Conservation (phyloP, 2,329 filamentous ascomycete genomes). For the Neurospora sp. region DNA sequence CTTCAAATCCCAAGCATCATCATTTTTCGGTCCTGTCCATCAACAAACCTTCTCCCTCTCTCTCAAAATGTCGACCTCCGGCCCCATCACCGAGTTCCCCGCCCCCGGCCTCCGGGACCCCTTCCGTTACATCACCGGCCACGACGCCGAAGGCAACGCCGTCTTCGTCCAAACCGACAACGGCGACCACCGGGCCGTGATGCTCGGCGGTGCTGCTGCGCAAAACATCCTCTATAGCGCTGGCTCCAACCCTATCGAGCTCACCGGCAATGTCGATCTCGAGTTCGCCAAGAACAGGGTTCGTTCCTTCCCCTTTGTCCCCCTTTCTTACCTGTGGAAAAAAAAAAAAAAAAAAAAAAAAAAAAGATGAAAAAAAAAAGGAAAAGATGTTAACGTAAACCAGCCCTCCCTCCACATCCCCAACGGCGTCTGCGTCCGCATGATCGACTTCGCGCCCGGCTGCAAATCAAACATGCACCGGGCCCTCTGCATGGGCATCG, state of each 20-base stretch:
- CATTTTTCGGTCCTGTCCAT: too few species aligned
- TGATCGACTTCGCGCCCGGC: slow-evolving; percentile 36
- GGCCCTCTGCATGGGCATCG: slow-evolving; percentile 38
- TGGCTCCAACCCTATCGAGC: slow-evolving; percentile 33
- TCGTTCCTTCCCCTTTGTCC: neutral
- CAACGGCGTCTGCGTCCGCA: slow-evolving; percentile 30
- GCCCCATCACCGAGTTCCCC: neutral
- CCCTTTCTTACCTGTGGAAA: neutral
- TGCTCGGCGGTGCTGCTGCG: slow-evolving; percentile 25
- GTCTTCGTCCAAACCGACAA: slow-evolving; percentile 20
- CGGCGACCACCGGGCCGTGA: slow-evolving; percentile 12
- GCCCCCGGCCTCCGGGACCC: neutral
- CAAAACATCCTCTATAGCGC: slow-evolving; percentile 42
- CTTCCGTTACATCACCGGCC: slow-evolving; percentile 24
- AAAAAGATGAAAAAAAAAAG: too few species aligned
- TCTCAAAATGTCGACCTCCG: neutral
- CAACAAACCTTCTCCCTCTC: neutral
- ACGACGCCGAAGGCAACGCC: slow-evolving; percentile 23
- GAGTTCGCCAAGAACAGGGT: neutral
- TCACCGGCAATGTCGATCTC: slow-evolving; percentile 33
- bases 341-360: too few species aligned
- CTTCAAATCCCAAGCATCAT: neutral
- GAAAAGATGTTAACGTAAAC: slow-evolving; percentile 5
- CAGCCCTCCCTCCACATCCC: slow-evolving; percentile 40
- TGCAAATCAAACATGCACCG: slow-evolving; percentile 33